Conservation (phyloP, 306 rosid genomes). For the Casuarina equisetifolia region DNA sequence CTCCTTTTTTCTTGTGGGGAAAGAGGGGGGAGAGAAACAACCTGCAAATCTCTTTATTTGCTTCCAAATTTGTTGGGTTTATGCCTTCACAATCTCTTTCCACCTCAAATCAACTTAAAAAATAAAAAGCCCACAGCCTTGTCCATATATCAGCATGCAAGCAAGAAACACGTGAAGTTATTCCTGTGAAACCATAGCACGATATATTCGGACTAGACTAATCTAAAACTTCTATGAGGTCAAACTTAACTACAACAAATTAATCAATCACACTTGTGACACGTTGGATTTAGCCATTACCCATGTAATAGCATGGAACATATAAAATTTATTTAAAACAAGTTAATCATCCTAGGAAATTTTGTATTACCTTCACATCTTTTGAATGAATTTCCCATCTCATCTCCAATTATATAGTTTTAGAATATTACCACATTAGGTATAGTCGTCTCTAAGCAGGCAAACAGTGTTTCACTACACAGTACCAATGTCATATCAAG, state of each 20-base stretch:
- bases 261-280: too few relatives aligned
- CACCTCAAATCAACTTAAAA: background rate
- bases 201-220: too few relatives aligned
- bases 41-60: background rate
- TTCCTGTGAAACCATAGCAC: too few relatives aligned
- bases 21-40: background rate
- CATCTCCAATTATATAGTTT: background rate
- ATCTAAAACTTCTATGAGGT: too few relatives aligned
- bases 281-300: too few relatives aligned
- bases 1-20: background rate
- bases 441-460: background rate
- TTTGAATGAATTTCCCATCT: background rate
- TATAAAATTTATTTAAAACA: background rate
- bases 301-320: background rate
- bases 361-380: background rate
- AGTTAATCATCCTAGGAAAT: background rate
- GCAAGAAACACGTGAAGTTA: too few relatives aligned
- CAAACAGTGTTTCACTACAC: conserved; percentile 13
- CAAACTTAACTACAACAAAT: too few relatives aligned
- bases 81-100: background rate
- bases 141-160: background rate
- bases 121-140: background rate
- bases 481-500: conserved; percentile 16
- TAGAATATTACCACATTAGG: background rate
- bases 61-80: background rate